Evolutionary conservation across 768 basidiomycete species (phyloP), one percentile per base, ranked within the genome.

Genomic region (Boletus huronensis): DNA sequence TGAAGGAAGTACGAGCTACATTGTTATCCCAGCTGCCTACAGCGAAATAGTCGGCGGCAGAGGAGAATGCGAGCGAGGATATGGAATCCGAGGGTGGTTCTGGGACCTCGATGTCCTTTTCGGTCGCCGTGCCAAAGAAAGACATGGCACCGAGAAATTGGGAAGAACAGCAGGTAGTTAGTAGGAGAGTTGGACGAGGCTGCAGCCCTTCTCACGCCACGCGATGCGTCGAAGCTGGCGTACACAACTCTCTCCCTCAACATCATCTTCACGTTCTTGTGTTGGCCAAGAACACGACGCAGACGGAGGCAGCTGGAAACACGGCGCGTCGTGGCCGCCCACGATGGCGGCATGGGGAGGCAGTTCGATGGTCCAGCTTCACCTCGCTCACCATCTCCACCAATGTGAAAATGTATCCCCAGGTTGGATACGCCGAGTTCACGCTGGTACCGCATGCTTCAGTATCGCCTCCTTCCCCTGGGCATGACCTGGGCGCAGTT

Each of bases 11-110:
- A 28, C 23, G 42, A 51, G 17, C 40, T 60, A 93, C 94, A 71
- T 90, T 90, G 67, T 93, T 94, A 66, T 91, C 90, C 96, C 96
- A 98, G 61, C 87, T 89, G 51, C 85, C 93, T 13, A 95, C 94
- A 9, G 95, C 93, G 25, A 98, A 80, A 66, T 91, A 90, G 66
- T 96, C 92, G 9, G 88, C 88, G 17, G 83, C 85, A 6, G 88
- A 82, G 0, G 90, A 93, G 74, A 95, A 98, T 1, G 88, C 73
- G 48, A 98, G 71, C 3, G 84, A 82, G 2, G 93, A 95, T 57
- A 96, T 90, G 13, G 91, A 92, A 68, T 98, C 96, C 9, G 82
- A 68, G 4, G 93, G 93, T 0, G 90, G 87, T 54, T 93, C 87
- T 6, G 77, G 68, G 45, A 96, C 82, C 62, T 93, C 91, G 52